Evolutionary conservation across 164 flowering plant species (phyloP).

Genomic region (Dillenia turbinata): DNA sequence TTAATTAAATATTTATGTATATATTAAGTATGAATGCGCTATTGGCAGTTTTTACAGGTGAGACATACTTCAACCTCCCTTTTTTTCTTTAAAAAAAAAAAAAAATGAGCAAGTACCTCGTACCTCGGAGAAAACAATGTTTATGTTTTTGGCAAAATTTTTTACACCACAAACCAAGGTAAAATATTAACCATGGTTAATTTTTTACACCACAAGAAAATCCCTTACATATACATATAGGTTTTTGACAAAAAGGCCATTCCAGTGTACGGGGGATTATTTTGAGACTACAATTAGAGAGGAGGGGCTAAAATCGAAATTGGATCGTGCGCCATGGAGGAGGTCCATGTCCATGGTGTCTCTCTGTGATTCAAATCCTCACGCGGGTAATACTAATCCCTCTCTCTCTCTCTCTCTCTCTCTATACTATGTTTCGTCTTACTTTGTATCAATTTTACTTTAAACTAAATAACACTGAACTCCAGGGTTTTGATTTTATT

Average conservation of each 20-base stretch:
- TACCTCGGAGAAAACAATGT: too few relatives aligned
- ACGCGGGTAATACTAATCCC: slow-evolving; percentile 13
- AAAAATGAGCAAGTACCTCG: too few relatives aligned
- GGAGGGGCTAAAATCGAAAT: slow-evolving; percentile 10
- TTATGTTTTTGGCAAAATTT: too few relatives aligned
- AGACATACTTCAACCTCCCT: too few relatives aligned
- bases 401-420: neutral
- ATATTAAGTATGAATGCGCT: too few relatives aligned
- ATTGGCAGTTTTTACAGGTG: too few relatives aligned
- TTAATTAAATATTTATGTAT: too few relatives aligned
- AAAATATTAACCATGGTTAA: slow-evolving; percentile 12
- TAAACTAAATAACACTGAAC: slow-evolving; percentile 4
- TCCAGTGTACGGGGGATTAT: slow-evolving; percentile 21
- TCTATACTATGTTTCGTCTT: slow-evolving; percentile 3
- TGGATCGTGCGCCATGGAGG: slow-evolving; percentile 8
- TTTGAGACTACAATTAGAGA: slow-evolving; percentile 26
- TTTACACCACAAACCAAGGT: slow-evolving; percentile 8
- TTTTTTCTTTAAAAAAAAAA: too few relatives aligned
- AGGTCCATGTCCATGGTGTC: slow-evolving; percentile 33
- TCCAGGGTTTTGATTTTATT: slow-evolving; percentile 23
- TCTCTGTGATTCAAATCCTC: slow-evolving; percentile 29
- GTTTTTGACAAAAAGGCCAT: slow-evolving; percentile 25
- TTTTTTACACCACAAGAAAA: slow-evolving; percentile 15
- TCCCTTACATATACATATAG: slow-evolving; percentile 10
- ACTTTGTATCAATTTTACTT: slow-evolving; percentile 8